These are phyloP conservation scores for Amanita inopinata DNA, from an alignment of 768 basidiomycete species.

Conservation along the genomic window DNA sequence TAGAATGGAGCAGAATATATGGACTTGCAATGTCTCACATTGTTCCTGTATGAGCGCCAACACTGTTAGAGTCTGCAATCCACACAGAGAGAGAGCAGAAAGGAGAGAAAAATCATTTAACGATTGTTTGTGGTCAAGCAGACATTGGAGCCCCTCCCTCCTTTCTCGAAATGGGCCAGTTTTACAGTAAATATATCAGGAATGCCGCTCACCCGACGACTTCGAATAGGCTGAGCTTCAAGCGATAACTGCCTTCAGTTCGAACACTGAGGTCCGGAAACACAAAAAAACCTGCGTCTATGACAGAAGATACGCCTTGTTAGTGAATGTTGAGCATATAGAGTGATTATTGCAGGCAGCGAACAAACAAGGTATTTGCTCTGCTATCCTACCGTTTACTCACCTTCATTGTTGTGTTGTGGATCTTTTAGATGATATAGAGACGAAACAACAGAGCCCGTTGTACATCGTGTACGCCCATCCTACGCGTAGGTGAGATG, in stretches of 20 bases:
- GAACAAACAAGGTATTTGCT: no score
- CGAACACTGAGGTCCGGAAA: constrained; percentile 91
- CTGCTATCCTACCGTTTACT: no score
- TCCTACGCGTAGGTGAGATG: constrained; percentile 35
- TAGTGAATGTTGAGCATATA: not conserved
- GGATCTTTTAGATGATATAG: constrained; percentile 86
- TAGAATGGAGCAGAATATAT: constrained; percentile 87
- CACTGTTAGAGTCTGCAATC: constrained; percentile 2
- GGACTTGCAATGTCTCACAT: constrained; percentile 84
- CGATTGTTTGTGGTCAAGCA: no score
- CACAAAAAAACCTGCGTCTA: constrained; percentile 89
- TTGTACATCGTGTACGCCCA: constrained; percentile 85
- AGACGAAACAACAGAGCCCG: constrained; percentile 82
- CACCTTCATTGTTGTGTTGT: constrained; percentile 37
- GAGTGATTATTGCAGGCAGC: not conserved
- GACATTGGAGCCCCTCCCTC: no score
- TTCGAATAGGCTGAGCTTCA: constrained; percentile 71
- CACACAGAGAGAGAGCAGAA: not conserved
- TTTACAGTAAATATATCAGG: not conserved
- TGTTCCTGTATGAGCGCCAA: constrained; percentile 39
- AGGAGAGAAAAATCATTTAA: no score
- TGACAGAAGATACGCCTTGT: constrained; percentile 21
- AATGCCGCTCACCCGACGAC: constrained; percentile 68
- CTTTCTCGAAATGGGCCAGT: constrained; percentile 4
- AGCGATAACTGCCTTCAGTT: constrained; percentile 83